Evolutionary conservation across 768 basidiomycete genomes (phyloP), one percentile per base, ranked within the genome.

Genomic region (Cystofilobasidium bisporidii): DNA sequence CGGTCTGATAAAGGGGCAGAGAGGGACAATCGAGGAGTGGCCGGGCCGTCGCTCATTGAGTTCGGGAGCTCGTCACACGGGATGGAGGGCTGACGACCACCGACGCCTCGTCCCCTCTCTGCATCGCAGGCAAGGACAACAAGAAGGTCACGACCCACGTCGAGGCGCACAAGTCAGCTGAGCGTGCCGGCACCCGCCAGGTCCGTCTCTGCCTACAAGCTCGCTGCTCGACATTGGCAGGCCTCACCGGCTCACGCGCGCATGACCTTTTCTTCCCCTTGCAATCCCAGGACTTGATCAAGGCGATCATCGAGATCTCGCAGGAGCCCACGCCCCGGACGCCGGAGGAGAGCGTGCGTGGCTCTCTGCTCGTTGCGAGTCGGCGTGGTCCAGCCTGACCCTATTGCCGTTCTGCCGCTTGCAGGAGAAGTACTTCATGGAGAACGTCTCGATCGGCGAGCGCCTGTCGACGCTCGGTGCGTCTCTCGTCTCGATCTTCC

Each of bases 351-450:
- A 63, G 61, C 50, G 67, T 68, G 17, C 61, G 67, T 62, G 18
- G 0, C 2, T 47, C 30, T 48, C n/a, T 33, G 4, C 18, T 56
- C 41, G 17, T 1, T 66, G 4, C 18, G 2, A 6, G 2, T 15
- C 28, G 28, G n/a, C n/a, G n/a, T n/a, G n/a, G n/a, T 15, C 20
- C 17, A 43, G 3, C 43, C 43, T 43, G 43, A 5, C 5, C 43
- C 43, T 22, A 3, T 43, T 17, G 17, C 3, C 43, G 17, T 41
- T 41, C 10, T 41, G 43, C 43, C 4, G 4, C 60, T 15, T 33
- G 15, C 58, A 84, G 77, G 94, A 99, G 79, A 77, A 79, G 55
- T 97, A 89, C 78, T 99, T 98, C 79, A 90, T 93, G 87, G 79
- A 83, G 47, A 88, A 92, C 74, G 87, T 98, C 32, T 83, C 83